Evolutionary conservation across 257 asterid genomes (phyloP).

Genomic region (Primulina eburnea): DNA sequence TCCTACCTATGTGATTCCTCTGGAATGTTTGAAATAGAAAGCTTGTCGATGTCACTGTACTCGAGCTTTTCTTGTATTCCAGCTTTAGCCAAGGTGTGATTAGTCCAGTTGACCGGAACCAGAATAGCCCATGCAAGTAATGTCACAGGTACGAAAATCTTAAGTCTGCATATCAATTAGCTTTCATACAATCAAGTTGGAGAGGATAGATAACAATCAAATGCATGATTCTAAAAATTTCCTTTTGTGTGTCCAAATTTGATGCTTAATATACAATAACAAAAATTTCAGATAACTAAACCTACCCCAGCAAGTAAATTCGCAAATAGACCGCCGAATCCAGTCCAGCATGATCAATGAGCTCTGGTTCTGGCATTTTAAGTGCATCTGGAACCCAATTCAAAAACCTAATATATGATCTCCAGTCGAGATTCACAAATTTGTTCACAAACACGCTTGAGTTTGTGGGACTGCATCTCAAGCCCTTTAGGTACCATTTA

Average conservation of each 20-base stretch:
- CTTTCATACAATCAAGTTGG: not conserved
- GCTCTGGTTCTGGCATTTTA: slow-evolving; percentile 93
- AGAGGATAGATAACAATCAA: not conserved
- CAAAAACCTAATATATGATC: slow-evolving; percentile 71
- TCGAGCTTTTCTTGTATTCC: slow-evolving; percentile 39
- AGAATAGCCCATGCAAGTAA: slow-evolving; percentile 77
- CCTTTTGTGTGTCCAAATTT: not conserved
- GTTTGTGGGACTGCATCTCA: slow-evolving; percentile 73
- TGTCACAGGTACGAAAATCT: slow-evolving; percentile 82
- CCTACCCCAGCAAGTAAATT: slow-evolving; percentile 92
- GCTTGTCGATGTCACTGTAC: slow-evolving; percentile 80
- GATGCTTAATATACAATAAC: not conserved
- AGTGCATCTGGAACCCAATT: slow-evolving; percentile 98
- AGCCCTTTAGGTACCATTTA: slow-evolving; percentile 94
- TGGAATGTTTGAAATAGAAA: slow-evolving; percentile 84
- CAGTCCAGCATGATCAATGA: slow-evolving; percentile 93
- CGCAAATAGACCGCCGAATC: slow-evolving; percentile 90
- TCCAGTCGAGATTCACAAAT: slow-evolving; percentile 88
- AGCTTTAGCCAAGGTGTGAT: slow-evolving; percentile 57
- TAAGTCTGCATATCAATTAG: slow-evolving; percentile 57
- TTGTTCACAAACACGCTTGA: slow-evolving; percentile 56
- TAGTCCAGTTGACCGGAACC: slow-evolving; percentile 96
- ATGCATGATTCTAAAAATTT: not conserved
- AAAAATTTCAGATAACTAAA: slow-evolving; percentile 16
- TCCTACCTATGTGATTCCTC: slow-evolving; percentile 65